Conservation (phyloP, 768 basidiomycete genomes). For the Phylloporus scabripes region DNA sequence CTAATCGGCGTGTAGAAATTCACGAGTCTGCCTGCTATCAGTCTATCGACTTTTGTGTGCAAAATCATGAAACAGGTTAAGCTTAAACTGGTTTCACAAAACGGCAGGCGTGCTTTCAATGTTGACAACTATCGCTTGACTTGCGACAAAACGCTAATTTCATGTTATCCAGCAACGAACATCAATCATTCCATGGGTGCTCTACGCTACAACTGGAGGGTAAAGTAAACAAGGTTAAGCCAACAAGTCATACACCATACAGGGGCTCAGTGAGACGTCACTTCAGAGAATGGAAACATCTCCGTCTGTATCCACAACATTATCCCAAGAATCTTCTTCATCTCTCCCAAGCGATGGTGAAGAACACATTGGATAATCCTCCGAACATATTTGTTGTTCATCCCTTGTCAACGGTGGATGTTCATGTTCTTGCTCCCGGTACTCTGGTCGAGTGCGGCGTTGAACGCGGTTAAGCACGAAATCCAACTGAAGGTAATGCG, state of each 20-base stretch:
- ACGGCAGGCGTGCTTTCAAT: too few species aligned
- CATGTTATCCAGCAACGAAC: background rate
- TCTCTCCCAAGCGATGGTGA: conserved; percentile 10
- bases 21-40: background rate
- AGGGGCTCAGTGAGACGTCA: background rate
- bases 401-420: conserved; percentile 4
- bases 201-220: conserved; percentile 21
- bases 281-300: conserved; percentile 21
- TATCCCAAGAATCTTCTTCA: conserved; percentile 21
- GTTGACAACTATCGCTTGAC: background rate
- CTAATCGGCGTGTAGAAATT: background rate
- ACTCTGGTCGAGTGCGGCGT: conserved; percentile 35
- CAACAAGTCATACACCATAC: conserved; percentile 17
- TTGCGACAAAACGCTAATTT: background rate
- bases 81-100: too few species aligned
- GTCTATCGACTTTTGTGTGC: background rate
- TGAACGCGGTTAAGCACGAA: conserved; percentile 58
- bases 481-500: conserved; percentile 80
- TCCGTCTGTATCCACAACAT: conserved; percentile 15
- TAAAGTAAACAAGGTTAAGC: conserved; percentile 16
- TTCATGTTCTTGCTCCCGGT: conserved; percentile 25
- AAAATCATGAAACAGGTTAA: background rate
- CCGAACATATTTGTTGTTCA: conserved; percentile 12
- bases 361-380: conserved; percentile 21
- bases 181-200: background rate